Percentiles rank a stretch among this genome's conserved stretches.
Evolutionary conservation across 257 asterid species (phyloP).

Genomic region (Anisodus tanguticus): DNA sequence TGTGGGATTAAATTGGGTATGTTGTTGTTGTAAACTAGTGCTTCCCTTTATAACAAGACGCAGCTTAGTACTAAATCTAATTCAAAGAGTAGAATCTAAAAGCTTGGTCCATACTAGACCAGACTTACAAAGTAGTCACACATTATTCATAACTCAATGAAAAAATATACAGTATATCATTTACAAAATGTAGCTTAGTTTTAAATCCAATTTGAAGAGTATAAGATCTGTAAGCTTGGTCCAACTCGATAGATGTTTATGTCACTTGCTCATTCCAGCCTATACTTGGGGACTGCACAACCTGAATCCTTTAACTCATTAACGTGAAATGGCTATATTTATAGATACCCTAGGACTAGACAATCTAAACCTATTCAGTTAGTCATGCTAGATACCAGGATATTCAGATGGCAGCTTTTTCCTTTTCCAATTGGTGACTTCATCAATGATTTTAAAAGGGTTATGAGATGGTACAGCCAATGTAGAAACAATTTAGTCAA

Average conservation of each 20-base stretch:
- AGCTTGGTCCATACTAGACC: background rate
- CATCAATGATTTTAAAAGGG: background rate
- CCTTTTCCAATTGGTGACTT: background rate
- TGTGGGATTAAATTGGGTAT: too few relatives aligned
- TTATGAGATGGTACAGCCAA: background rate
- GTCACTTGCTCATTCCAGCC: background rate
- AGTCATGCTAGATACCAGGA: background rate
- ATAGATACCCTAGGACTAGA: background rate
- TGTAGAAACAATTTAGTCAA: background rate
- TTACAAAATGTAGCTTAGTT: background rate
- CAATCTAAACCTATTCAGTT: background rate
- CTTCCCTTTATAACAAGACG: background rate
- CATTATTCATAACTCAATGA: background rate
- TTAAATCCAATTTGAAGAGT: background rate
- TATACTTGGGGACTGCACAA: background rate
- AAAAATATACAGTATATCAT: background rate
- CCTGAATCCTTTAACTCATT: background rate
- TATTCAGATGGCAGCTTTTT: background rate
- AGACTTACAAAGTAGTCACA: background rate
- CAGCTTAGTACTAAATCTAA: background rate
- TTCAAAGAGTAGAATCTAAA: background rate
- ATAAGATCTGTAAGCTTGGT: background rate
- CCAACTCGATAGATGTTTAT: background rate
- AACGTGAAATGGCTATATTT: background rate
- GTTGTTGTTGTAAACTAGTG: background rate